These are phyloP conservation scores for Elsinoe australis DNA, from an alignment of 2,329 filamentous ascomycete genomes.

Conservation along the genomic window DNA sequence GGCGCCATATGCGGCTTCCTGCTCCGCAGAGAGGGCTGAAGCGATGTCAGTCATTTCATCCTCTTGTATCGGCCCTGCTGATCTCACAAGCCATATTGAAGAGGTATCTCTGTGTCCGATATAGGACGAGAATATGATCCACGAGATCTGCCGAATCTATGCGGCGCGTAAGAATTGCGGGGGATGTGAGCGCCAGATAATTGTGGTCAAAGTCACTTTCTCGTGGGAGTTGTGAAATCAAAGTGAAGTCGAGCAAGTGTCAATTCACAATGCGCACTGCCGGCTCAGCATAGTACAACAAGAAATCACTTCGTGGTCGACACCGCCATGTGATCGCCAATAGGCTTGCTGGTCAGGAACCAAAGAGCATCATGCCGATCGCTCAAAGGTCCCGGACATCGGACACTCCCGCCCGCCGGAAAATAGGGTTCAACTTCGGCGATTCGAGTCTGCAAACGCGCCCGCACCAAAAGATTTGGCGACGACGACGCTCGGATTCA, in stretches of 20 bases:
- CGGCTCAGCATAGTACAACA: no score
- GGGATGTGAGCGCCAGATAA: neutral
- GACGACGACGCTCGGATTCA: neutral
- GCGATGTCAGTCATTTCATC: neutral
- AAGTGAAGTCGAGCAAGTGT: no score
- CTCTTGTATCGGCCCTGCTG: neutral
- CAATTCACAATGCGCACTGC: no score
- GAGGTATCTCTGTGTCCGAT: neutral
- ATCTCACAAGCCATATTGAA: conserved; percentile 10
- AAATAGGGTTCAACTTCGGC: no score
- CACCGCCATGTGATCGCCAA: conserved; percentile 14
- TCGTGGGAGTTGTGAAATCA: neutral
- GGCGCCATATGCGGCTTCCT: conserved; percentile 16
- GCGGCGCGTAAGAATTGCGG: conserved; percentile 9
- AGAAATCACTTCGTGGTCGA: no score
- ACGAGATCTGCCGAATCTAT: conserved; percentile 15
- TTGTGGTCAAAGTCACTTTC: neutral
- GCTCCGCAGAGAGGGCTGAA: conserved; percentile 12
- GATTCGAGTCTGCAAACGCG: neutral
- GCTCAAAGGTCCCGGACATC: no score
- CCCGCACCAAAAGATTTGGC: conserved; percentile 2
- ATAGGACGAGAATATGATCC: neutral
- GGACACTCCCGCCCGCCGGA: no score
- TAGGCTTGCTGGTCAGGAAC: neutral
- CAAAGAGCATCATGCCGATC: neutral